Conservation (phyloP, 441 rosid genomes). For the Gossypium laxum region DNA sequence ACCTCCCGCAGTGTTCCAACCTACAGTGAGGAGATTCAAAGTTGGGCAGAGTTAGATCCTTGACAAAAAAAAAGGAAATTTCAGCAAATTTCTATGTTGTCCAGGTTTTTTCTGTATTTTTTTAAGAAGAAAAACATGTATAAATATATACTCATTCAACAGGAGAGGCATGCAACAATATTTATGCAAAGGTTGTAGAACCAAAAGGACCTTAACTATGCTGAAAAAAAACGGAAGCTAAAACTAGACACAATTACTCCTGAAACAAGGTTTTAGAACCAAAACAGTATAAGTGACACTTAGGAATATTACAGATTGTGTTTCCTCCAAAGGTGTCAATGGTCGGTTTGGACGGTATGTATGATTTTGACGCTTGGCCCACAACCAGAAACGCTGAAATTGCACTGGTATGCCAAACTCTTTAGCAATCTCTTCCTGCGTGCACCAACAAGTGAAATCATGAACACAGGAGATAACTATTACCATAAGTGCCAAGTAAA, state of each 20-base stretch:
- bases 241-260: background rate
- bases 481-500: background rate
- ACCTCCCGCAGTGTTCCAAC: conserved; percentile 42
- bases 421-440: conserved; percentile 43
- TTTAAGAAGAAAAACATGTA: background rate
- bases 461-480: background rate
- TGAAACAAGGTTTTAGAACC: background rate
- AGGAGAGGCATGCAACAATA: background rate
- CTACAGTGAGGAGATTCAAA: conserved; percentile 17
- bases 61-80: background rate
- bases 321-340: conserved; percentile 35
- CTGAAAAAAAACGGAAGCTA: background rate
- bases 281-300: background rate
- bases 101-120: background rate
- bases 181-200: background rate
- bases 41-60: background rate
- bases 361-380: conserved; percentile 53
- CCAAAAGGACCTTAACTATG: background rate
- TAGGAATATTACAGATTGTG: conserved; percentile 29
- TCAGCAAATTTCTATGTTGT: background rate
- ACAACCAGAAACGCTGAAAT: conserved; percentile 42
- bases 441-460: conserved; percentile 2
- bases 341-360: conserved; percentile 49
- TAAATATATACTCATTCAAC: background rate
- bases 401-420: conserved; percentile 40